Conservation (phyloP, 164 flowering plant species). For the Houttuynia cordata region DNA sequence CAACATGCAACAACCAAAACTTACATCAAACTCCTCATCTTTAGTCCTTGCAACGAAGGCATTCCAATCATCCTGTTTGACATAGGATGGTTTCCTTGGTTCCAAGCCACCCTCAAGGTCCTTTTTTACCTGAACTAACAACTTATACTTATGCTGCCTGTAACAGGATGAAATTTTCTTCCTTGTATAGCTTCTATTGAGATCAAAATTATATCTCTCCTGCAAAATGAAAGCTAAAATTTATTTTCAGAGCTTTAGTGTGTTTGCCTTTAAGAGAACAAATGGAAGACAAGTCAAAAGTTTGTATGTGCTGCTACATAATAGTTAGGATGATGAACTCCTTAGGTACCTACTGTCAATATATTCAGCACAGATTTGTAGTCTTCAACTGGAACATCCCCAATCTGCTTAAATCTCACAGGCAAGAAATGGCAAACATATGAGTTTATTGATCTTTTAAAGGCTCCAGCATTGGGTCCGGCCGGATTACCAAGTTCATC, state of each 20-base stretch:
- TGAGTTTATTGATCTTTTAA: constrained; percentile 22
- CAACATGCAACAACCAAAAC: neutral
- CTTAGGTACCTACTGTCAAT: constrained; percentile 17
- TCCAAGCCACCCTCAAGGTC: constrained; percentile 20
- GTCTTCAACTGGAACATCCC: constrained; percentile 21
- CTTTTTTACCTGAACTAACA: constrained; percentile 20
- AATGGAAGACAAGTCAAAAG: neutral
- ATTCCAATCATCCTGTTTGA: constrained; percentile 23
- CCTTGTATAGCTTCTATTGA: constrained; percentile 16
- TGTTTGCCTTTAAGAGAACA: neutral
- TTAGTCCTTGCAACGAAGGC: constrained; percentile 22
- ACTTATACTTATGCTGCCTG: constrained; percentile 21
- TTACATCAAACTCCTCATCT: constrained; percentile 24
- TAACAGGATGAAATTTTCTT: constrained; percentile 23
- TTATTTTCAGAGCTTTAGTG: neutral
- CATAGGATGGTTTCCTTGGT: constrained; percentile 21
- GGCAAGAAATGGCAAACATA: constrained; percentile 22
- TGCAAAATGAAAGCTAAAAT: constrained; percentile 3
- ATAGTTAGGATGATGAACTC: too few species aligned
- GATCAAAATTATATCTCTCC: constrained; percentile 21
- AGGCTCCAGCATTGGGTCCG: constrained; percentile 21
- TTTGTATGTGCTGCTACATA: too few species aligned
- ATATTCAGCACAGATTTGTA: constrained; percentile 14
- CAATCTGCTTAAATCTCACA: constrained; percentile 20
- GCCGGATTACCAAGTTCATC: constrained; percentile 21